phyloP scores from a whole-genome alignment of 2,329 filamentous ascomycete genomes.

The Knoxdaviesia proteae region DNA sequence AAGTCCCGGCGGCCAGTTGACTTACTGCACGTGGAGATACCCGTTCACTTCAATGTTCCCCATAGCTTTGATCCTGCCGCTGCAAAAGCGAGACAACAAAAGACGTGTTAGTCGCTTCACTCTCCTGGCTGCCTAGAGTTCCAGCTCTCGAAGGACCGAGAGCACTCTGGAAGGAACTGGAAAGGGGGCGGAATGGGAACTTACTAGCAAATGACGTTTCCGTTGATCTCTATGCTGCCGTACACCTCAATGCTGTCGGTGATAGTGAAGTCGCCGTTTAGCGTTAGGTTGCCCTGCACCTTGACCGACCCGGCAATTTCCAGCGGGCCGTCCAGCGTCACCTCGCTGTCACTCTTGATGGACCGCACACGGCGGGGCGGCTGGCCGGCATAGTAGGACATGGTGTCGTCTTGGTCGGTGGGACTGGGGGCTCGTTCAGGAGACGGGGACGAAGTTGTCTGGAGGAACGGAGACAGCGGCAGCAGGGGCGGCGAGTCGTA shows the following conservation, averaged over 20 bases:
- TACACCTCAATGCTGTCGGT: conserved; percentile 24
- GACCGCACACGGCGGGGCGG: conserved; percentile 14
- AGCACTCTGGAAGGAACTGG: too few species aligned
- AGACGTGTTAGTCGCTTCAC: too few species aligned
- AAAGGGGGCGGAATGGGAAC: conserved; percentile 5
- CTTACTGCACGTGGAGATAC: conserved; percentile 16
- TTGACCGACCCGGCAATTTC: conserved; percentile 26
- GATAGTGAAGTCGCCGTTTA: conserved; percentile 23
- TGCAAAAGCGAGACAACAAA: conserved; percentile 5
- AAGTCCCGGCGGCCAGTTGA: not conserved
- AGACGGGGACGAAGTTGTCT: too few species aligned
- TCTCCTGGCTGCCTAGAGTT: too few species aligned
- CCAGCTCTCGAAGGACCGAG: too few species aligned
- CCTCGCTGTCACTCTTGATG: conserved; percentile 20
- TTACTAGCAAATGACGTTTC: conserved; percentile 21
- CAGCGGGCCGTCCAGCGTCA: conserved; percentile 21
- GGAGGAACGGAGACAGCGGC: too few species aligned
- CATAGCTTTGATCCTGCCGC: conserved; percentile 23
- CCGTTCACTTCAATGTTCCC: conserved; percentile 23
- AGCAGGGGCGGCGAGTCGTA: too few species aligned
- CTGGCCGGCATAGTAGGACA: too few species aligned
- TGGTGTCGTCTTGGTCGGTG: too few species aligned
- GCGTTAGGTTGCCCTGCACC: conserved; percentile 20
- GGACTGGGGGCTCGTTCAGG: too few species aligned
- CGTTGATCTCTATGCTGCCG: conserved; percentile 19